phyloP scores from a whole-genome alignment of 352 stramenopile genomes.

The Pilasporangium apinafurcum region DNA sequence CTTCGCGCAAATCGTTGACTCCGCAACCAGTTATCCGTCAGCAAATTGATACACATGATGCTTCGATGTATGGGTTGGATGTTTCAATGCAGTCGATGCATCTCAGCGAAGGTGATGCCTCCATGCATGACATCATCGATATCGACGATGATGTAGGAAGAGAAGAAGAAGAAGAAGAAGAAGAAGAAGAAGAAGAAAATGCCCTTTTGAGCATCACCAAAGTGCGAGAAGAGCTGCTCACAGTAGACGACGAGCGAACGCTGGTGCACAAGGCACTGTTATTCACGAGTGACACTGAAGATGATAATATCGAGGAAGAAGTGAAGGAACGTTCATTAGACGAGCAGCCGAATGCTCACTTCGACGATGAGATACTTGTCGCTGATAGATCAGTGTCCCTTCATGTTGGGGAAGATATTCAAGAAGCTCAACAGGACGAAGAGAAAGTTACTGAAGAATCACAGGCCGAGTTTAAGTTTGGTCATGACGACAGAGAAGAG shows the following conservation, averaged over 20 bases:
- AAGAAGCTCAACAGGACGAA: too few species aligned
- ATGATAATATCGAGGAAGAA: constrained; percentile 15
- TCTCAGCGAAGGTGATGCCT: constrained; percentile 43
- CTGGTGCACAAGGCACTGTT: constrained; percentile 27
- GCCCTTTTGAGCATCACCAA: too few species aligned
- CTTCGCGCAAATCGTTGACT: constrained; percentile 5
- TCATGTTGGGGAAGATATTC: too few species aligned
- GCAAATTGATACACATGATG: background rate
- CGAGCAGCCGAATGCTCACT: constrained; percentile 1
- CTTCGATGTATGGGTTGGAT: constrained; percentile 28
- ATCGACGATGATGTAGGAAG: constrained; percentile 17
- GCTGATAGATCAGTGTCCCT: too few species aligned
- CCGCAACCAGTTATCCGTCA: constrained; percentile 3
- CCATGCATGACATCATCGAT: constrained; percentile 8
- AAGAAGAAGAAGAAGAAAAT: too few species aligned
- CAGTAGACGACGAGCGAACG: too few species aligned
- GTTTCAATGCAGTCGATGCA: constrained; percentile 73
- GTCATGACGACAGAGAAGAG: constrained; percentile 4
- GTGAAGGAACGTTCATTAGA: constrained; percentile 1
- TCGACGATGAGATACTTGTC: constrained; percentile 3
- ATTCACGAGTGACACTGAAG: constrained; percentile 34
- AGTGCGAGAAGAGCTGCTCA: too few species aligned
- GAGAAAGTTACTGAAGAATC: constrained; percentile 1
- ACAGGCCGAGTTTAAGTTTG: constrained; percentile 17
- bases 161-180: constrained; percentile 11